These are phyloP conservation scores for Smallanthus sonchifolius DNA, from an alignment of 129 eudicot genomes.

Conservation along the genomic window DNA sequence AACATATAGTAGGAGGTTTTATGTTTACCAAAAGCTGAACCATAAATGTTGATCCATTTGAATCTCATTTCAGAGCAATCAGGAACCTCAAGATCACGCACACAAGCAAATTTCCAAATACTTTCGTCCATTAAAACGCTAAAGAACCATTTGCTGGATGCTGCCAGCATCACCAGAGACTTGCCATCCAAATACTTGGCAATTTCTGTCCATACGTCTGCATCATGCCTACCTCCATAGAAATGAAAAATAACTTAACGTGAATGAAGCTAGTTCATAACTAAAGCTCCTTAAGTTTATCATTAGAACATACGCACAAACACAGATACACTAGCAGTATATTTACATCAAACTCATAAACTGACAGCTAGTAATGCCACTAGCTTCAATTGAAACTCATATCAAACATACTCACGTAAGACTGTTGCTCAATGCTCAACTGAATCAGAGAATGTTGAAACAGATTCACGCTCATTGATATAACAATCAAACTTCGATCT, in stretches of 20 bases:
- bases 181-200: conserved; percentile 86
- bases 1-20: conserved; percentile 21
- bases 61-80: conserved; percentile 63
- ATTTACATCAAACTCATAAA: not conserved
- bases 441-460: conserved; percentile 2
- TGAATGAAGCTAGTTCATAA: not conserved
- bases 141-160: conserved; percentile 71
- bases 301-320: conserved; percentile 15
- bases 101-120: conserved; percentile 79
- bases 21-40: conserved; percentile 61
- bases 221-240: conserved; percentile 54
- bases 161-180: conserved; percentile 80
- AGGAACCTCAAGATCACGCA: conserved; percentile 90
- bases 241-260: conserved; percentile 19
- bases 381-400: conserved; percentile 5
- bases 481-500: not conserved
- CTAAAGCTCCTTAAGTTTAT: not conserved
- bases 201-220: conserved; percentile 86
- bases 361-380: not conserved
- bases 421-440: conserved; percentile 3
- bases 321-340: not conserved
- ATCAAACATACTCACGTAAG: not conserved
- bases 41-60: conserved; percentile 71
- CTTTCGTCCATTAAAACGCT: conserved; percentile 55
- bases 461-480: not conserved